Evolutionary conservation across 805 yeast genomes (phyloP), one percentile per base, ranked within the genome.

Genomic region (Candida xiaguanensis): DNA sequence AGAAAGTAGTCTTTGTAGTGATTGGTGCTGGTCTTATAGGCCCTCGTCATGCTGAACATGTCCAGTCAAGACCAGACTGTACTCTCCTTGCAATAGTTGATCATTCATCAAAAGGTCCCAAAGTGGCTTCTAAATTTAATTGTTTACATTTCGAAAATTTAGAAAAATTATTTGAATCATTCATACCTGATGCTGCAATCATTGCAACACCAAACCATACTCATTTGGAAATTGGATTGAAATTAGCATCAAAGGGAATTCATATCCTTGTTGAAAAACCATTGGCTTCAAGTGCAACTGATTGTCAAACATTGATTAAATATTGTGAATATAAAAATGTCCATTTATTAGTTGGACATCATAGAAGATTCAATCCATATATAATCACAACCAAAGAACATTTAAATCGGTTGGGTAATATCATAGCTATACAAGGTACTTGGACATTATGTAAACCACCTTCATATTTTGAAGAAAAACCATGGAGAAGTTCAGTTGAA

Each of bases 151-250:
- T 61, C 40, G 34, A 40, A 17, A 48, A 45, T 27, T 42, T 65
- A 29, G 51, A 53, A 9, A 58, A 59, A 17, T 42, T 64, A 48
- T 53, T 61, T 26, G 36, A 39, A 46, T 14, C 25, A 47, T 8
- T 38, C 40, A 3, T 56, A 20, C 73, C 73, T 1, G 58, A 62
- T 34, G 73, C 65, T 1, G 73, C 71, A 16, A 61, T 67, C 12
- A 53, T 67, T 18, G 63, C 67, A 13, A 67, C 72, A 5, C 73
- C 72, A 4, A 67, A 66, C 44, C 65, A 64, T 38, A 63, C 71
- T 4, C 73, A 67, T 45, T 55, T 67, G 13, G 59, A 63, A 5
- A 50, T 58, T 31, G 6, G 17, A 5, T 28, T 28, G 19, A 52
- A 57, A 36, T 55, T 67, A 41, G 72, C 70, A 3, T 34, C 51